Evolutionary conservation across 768 basidiomycete genomes (phyloP).

Genomic region (Leucosporidium yakuticum): DNA sequence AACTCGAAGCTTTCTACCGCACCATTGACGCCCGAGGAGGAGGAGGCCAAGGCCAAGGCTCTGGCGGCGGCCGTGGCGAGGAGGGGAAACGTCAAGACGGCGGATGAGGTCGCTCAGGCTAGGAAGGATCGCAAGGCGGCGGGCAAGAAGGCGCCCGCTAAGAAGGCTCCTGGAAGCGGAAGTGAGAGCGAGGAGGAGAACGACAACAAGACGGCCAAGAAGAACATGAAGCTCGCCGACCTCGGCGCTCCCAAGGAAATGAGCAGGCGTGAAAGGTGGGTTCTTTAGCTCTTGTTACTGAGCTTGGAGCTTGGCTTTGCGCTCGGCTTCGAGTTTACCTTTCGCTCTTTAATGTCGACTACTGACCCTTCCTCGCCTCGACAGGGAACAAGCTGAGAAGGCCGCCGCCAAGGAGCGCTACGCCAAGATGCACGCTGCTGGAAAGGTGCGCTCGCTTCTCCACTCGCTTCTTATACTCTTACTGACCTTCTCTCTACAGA

Average conservation of each 20-base stretch:
- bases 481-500: slow-evolving; percentile 50
- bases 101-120: slow-evolving; percentile 7
- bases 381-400: slow-evolving; percentile 88
- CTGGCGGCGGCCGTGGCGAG: not conserved
- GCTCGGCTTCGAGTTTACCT: too few species aligned
- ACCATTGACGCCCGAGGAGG: slow-evolving; percentile 63
- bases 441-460: not conserved
- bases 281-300: too few species aligned
- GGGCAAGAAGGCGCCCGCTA: slow-evolving; percentile 48
- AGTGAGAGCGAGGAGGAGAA: slow-evolving; percentile 38
- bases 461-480: too few species aligned
- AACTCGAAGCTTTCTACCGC: not conserved
- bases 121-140: slow-evolving; percentile 6
- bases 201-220: slow-evolving; percentile 59
- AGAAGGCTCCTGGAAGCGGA: slow-evolving; percentile 38
- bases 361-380: slow-evolving; percentile 34
- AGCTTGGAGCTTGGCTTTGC: too few species aligned
- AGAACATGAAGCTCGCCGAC: slow-evolving; percentile 71
- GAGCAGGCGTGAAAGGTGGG: slow-evolving; percentile 9
- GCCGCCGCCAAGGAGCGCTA: slow-evolving; percentile 79
- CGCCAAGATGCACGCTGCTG: slow-evolving; percentile 56
- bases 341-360: too few species aligned
- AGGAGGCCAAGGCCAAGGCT: slow-evolving; percentile 63
- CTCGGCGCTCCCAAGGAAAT: slow-evolving; percentile 60
- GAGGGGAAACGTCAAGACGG: not conserved